phyloP scores from a whole-genome alignment of 2,329 filamentous ascomycete genomes.

The Claviceps monticola region DNA sequence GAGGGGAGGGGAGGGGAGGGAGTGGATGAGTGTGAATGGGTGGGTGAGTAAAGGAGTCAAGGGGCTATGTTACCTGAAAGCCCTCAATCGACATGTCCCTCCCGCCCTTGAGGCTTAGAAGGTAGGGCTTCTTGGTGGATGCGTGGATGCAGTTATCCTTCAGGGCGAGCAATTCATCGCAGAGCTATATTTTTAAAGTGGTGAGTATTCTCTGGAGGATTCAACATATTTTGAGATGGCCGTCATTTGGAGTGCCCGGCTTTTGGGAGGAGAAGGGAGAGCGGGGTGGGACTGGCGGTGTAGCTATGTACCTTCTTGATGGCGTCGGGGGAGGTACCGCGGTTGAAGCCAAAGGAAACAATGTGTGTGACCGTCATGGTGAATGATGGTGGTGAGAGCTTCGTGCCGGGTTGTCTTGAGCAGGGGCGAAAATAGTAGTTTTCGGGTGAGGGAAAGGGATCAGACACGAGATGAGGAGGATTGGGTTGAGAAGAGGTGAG shows the following conservation, averaged over 20 bases:
- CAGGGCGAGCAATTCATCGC: slow-evolving; percentile 29
- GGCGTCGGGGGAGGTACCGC: neutral
- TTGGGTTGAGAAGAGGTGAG: neutral
- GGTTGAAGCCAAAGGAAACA: slow-evolving; percentile 5
- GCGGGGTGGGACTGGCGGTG: neutral
- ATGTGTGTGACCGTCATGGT: slow-evolving; percentile 5
- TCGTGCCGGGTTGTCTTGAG: neutral
- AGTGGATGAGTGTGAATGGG: neutral
- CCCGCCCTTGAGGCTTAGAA: slow-evolving; percentile 44
- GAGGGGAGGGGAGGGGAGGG: neutral
- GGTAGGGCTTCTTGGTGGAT: slow-evolving; percentile 42
- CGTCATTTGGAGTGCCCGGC: too few species aligned
- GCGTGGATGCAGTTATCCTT: slow-evolving; percentile 49
- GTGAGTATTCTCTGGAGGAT: too few species aligned
- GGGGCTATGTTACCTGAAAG: slow-evolving; percentile 31
- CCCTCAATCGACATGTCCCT: slow-evolving; percentile 49
- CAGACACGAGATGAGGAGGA: too few species aligned
- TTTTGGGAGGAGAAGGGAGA: too few species aligned
- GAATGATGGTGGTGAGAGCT: neutral
- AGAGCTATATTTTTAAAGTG: slow-evolving; percentile 13
- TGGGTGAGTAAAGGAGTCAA: neutral
- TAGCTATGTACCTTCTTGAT: slow-evolving; percentile 3
- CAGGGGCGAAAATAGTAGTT: neutral
- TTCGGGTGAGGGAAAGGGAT: too few species aligned
- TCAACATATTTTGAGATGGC: too few species aligned